Conservation (phyloP, 176 grass and related monocot genomes). For the Bolboschoenus planiculmis region DNA sequence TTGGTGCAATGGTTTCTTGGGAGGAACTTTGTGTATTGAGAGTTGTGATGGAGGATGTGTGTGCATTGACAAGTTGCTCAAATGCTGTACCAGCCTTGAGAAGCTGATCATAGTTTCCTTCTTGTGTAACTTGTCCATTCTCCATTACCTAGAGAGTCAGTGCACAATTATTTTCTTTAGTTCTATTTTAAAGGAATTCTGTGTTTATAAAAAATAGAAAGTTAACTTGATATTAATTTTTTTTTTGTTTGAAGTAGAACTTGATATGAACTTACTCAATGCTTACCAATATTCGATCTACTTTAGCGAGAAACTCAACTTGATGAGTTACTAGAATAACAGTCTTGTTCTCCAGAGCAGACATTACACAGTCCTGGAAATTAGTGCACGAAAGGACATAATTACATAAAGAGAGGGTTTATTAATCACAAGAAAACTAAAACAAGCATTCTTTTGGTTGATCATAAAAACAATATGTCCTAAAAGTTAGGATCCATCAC, state of each 20-base stretch:
- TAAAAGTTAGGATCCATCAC: neutral
- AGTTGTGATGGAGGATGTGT: constrained; percentile 35
- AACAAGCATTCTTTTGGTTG: neutral
- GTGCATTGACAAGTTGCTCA: constrained; percentile 58
- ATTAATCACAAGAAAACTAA: neutral
- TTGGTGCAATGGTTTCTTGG: constrained; percentile 11
- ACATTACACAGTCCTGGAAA: constrained; percentile 68
- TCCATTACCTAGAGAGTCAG: constrained; percentile 52
- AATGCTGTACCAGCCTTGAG: constrained; percentile 55
- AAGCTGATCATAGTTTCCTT: constrained; percentile 51
- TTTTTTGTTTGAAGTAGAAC: neutral
- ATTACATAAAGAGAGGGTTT: neutral
- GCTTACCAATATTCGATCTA: constrained; percentile 69
- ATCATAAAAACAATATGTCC: neutral
- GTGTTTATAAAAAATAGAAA: neutral
- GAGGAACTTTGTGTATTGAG: neutral
- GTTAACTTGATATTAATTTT: neutral
- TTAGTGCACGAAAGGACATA: neutral
- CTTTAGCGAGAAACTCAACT: constrained; percentile 80
- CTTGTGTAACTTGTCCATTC: constrained; percentile 61
- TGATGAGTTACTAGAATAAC: constrained; percentile 88
- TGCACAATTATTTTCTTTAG: neutral
- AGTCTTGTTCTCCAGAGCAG: constrained; percentile 51
- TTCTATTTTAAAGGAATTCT: neutral
- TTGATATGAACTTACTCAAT: neutral